Evolutionary conservation across 352 stramenopile species (phyloP).

Genomic region (Globisporangium ultimum): DNA sequence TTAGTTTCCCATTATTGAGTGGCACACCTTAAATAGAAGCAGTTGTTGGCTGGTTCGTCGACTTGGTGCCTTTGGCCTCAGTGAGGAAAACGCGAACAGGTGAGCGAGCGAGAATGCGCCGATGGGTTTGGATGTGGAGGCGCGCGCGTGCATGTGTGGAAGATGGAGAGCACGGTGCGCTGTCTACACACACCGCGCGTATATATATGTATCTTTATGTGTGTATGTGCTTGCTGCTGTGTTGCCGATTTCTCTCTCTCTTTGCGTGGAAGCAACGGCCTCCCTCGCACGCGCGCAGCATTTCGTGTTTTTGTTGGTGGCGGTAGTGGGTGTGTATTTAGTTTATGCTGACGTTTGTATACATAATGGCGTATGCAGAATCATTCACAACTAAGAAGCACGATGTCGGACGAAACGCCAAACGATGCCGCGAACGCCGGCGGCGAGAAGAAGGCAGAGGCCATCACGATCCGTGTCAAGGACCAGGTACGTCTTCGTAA

Average conservation of each 20-base stretch:
- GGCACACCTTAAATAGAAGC: too few species aligned
- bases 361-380: background rate
- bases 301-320: too few species aligned
- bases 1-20: too few species aligned
- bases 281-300: background rate
- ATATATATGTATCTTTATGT: background rate
- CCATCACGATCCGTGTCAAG: conserved; percentile 88
- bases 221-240: background rate
- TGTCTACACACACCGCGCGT: background rate
- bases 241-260: too few species aligned
- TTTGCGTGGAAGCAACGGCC: background rate
- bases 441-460: conserved; percentile 83
- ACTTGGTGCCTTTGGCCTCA: too few species aligned
- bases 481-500: conserved; percentile 48
- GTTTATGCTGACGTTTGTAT: background rate
- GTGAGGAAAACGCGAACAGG: too few species aligned
- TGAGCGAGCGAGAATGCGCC: too few species aligned
- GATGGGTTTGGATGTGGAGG: too few species aligned
- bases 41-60: too few species aligned
- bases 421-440: conserved; percentile 40
- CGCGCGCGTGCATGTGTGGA: too few species aligned
- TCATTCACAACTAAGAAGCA: conserved; percentile 5
- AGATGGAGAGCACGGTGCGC: too few species aligned
- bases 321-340: background rate
- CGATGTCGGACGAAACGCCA: conserved; percentile 61